Percentiles rank a stretch among this genome's conserved stretches.
These are phyloP conservation scores for Knoxdaviesia capensis DNA, from an alignment of 2,329 filamentous ascomycete species.

Conservation along the genomic window DNA sequence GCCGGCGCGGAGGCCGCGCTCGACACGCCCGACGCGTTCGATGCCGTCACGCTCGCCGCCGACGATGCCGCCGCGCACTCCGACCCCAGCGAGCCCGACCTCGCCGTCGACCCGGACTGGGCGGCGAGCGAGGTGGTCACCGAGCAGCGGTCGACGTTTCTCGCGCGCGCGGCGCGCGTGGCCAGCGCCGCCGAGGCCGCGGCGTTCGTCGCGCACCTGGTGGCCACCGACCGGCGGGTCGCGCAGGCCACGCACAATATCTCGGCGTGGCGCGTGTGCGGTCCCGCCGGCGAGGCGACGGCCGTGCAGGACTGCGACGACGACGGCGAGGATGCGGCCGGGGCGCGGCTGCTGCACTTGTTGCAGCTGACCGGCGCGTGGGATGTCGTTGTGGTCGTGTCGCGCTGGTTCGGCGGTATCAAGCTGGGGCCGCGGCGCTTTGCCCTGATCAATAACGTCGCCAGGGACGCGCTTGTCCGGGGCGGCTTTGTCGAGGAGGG, in stretches of 20 bases:
- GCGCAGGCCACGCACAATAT: slow-evolving; percentile 90
- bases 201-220: slow-evolving; percentile 50
- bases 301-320: slow-evolving; percentile 83
- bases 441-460: slow-evolving; percentile 70
- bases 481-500: slow-evolving; percentile 46
- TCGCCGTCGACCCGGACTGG: slow-evolving; percentile 36
- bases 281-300: slow-evolving; percentile 22
- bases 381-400: slow-evolving; percentile 84
- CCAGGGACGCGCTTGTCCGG: slow-evolving; percentile 64
- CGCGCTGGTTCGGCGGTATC: slow-evolving; percentile 86
- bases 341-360: slow-evolving; percentile 64
- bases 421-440: slow-evolving; percentile 80
- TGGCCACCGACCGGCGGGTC: slow-evolving; percentile 66
- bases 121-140: slow-evolving; percentile 49
- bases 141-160: slow-evolving; percentile 75
- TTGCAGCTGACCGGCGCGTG: slow-evolving; percentile 92
- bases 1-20: slow-evolving; percentile 7
- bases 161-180: slow-evolving; percentile 58
- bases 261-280: slow-evolving; percentile 72
- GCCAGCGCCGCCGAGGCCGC: slow-evolving; percentile 51
- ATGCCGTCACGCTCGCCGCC: not conserved
- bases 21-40: not conserved
- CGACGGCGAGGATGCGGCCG: slow-evolving; percentile 86
- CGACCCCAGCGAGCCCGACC: slow-evolving; percentile 8
- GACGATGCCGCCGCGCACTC: slow-evolving; percentile 5